Base-by-base conservation (phyloP, 129 eudicot species). In the Rutidosis leptorrhynchoides region DNA sequence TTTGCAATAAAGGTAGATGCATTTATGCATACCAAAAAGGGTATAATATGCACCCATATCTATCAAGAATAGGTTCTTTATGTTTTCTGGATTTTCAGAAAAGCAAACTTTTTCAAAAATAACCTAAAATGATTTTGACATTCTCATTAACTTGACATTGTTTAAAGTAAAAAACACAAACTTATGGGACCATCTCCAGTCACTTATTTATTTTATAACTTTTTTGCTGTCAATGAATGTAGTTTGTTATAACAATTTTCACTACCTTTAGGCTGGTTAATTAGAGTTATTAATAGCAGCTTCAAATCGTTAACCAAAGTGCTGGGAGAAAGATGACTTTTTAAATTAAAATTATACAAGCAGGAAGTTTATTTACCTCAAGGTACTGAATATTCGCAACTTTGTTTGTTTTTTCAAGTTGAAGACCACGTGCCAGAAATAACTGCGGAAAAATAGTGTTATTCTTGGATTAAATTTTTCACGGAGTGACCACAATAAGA, bases 351-450 rank as follows among this genome's bases (percentile, higher is more conserved):
- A 5, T 12, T 15, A 32, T 20, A 68, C 73, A 43, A 70, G 60
- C 72, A 32, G 21, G 46, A 26, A 67, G 37, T 16, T 28, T 61
- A 30, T 17, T 23, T 80, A 78, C 89, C 95, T 86, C 95, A 61
- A 83, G 78, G 71, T 80, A 86, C 55, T 9, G 84, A 67, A 83
- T 74, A 73, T 86, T 86, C 68, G 78, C 72, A 75, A 78, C 82
- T 77, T 78, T 86, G 79, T 87, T 83, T 45, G 89, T 81, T 80
- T 86, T 83, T 63, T 86, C 95, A 46, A 86, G 86, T 73, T 86
- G 95, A 72, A 86, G 89, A 70, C 89, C 89, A 29, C 89, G 89
- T 49, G 95, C 84, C 74, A 81, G 61, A 75, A 82, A 75, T 66
- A 81, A 64, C 95, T 86, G 84, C 72, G 57, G 45, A 15, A 48